Base-by-base conservation (phyloP, 495 filamentous ascomycete species). In the Aspergillus baeticus region DNA sequence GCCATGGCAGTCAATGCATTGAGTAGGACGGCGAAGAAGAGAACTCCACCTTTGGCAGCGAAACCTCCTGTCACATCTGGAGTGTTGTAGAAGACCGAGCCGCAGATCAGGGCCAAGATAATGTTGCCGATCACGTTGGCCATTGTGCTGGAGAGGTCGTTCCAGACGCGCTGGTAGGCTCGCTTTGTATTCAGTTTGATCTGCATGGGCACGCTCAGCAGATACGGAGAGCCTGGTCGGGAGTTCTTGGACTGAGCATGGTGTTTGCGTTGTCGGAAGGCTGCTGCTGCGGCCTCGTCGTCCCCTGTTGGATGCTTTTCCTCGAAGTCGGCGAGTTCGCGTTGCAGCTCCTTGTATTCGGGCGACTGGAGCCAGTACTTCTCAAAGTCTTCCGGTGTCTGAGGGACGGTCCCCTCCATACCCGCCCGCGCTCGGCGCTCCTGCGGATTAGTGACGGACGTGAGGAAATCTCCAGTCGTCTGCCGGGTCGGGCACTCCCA, bases 11-110 rank as follows among this genome's bases (percentile, higher is more conserved):
- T 80, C 10, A 84, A 70, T 6, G 80, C 76, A 58, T 83, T 84
- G 59, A 82, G 93, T 56, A 96, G 76, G 56, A 93, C 85, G 45
- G 90, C 88, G 64, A 96, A 96, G 81, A 96, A 98, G 17, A 96
- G 74, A 5, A 93, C 79, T 50, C 89, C 88, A 17, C 89, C 91
- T 57, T 89, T 83, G 61, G 84, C 82, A 75, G 85, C 94, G 70
- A 96, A 94, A 2, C 71, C 83, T 79, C 55, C 73, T 59, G 48
- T 86, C 83, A 58, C 79, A 76, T 41, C 72, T 21, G 82, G 76
- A 3, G 94, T 83, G 20, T 94, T 89, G 71, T 84, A 96, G 72
- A 93, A 97, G 44, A 96, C 88, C 53, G 84, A 89, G 38, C 87
- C 86, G 65, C 96, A 85, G 63, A 97, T 87, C 29, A 97, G 75